Evolutionary conservation across 2,329 filamentous ascomycete genomes (phyloP).

Genomic region (Diaporthe amygdali): DNA sequence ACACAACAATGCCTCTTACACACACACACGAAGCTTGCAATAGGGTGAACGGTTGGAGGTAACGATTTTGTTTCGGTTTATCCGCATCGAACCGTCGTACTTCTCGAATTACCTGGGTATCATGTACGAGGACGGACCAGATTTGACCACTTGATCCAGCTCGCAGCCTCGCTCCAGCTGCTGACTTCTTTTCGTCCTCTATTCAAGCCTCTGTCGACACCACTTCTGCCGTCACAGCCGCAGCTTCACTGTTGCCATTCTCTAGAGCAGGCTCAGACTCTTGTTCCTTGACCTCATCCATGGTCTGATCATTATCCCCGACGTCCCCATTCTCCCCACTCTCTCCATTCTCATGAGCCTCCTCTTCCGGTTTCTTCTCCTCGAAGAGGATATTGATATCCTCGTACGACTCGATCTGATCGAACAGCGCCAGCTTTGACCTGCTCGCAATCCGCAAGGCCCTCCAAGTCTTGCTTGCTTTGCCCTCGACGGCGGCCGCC

Average conservation of each 20-base stretch:
- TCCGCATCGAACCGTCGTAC: neutral
- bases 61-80: neutral
- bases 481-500: conserved; percentile 66
- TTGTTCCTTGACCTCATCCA: neutral
- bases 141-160: neutral
- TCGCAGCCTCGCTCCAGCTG: neutral
- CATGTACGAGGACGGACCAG: neutral
- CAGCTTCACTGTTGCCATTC: neutral
- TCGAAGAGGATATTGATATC: conserved; percentile 67
- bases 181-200: neutral
- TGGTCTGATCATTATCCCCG: neutral
- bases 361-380: conserved; percentile 41
- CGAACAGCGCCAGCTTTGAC: conserved; percentile 77
- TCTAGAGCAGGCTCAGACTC: neutral
- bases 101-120: conserved; percentile 13
- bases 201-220: neutral
- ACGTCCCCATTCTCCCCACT: conserved; percentile 37
- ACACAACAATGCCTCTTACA: too few species aligned
- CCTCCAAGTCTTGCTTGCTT: conserved; percentile 90
- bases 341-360: conserved; percentile 38
- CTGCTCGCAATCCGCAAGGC: conserved; percentile 81
- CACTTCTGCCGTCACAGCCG: neutral
- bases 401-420: conserved; percentile 85
- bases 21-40: neutral
- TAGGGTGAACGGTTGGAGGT: neutral